Evolutionary conservation across 192 early-diverging fungal genomes (phyloP).

Genomic region (Globomyces pollinis-pini): DNA sequence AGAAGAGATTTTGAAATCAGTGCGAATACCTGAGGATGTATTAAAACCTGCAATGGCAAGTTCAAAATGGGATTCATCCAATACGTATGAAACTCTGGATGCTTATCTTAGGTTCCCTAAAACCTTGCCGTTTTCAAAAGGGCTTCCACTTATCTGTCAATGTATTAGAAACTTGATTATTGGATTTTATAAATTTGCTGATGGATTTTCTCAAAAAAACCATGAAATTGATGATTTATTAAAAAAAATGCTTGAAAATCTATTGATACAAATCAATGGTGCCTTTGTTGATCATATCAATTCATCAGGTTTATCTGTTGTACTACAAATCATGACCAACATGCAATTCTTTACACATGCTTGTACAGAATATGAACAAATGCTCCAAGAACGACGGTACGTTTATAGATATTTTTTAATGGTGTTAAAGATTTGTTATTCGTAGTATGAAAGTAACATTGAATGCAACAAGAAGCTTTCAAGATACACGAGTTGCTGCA

Average conservation of each 20-base stretch:
- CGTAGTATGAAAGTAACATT: slow-evolving; percentile 51
- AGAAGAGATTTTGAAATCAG: slow-evolving; percentile 51
- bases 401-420: background rate
- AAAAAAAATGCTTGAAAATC: slow-evolving; percentile 65
- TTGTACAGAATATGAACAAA: slow-evolving; percentile 64
- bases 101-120: slow-evolving; percentile 51
- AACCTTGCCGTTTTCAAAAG: slow-evolving; percentile 72
- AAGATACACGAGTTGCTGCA: slow-evolving; percentile 56
- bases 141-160: slow-evolving; percentile 63
- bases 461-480: slow-evolving; percentile 57
- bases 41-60: slow-evolving; percentile 13
- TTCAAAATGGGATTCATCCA: too few relatives aligned
- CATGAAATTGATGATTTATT: slow-evolving; percentile 83
- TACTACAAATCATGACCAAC: slow-evolving; percentile 80
- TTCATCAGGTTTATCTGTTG: slow-evolving; percentile 65
- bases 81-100: slow-evolving; percentile 1
- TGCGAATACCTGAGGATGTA: slow-evolving; percentile 52
- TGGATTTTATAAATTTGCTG: slow-evolving; percentile 78
- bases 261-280: slow-evolving; percentile 63
- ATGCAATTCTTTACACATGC: slow-evolving; percentile 65
- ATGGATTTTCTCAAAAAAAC: slow-evolving; percentile 72
- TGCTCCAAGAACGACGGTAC: slow-evolving; percentile 52
- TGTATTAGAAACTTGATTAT: slow-evolving; percentile 63
- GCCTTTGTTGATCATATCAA: slow-evolving; percentile 59
- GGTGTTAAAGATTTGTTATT: slow-evolving; percentile 27